Conservation (phyloP, 2,329 filamentous ascomycete genomes). For the Colletotrichum sp. region DNA sequence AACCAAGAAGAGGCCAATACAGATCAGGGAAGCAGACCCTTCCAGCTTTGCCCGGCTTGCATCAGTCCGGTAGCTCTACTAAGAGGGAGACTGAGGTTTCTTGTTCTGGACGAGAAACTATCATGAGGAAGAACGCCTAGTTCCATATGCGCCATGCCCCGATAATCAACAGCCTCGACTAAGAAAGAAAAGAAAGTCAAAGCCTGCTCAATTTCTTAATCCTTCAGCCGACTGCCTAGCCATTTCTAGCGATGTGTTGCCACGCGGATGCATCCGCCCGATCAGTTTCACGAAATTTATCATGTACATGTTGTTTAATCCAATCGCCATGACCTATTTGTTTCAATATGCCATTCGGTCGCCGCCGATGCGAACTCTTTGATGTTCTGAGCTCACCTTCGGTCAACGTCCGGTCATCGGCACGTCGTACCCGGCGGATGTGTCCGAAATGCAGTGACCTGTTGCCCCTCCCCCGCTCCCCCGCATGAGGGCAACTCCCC, state of each 20-base stretch:
- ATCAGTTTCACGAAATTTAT: neutral
- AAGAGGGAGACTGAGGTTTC: rapidly evolving
- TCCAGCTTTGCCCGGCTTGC: neutral
- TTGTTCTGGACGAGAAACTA: rapidly evolving
- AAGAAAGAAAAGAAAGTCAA: no score
- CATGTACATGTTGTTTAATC: neutral
- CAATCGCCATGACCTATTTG: neutral
- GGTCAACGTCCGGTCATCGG: neutral
- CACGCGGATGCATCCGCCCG: neutral
- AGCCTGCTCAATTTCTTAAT: no score
- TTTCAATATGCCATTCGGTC: neutral
- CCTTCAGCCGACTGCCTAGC: neutral
- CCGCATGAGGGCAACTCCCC: neutral
- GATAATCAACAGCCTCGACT: neutral
- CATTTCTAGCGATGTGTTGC: neutral
- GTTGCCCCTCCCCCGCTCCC: neutral
- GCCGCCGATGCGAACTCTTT: neutral
- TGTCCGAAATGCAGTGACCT: neutral
- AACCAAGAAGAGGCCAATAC: rapidly evolving
- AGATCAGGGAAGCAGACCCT: neutral
- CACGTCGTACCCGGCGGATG: neutral
- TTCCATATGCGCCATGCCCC: neutral
- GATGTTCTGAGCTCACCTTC: neutral
- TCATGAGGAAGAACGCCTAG: neutral
- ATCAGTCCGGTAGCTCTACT: neutral